Conservation (phyloP, 1,284 basidiomycete species). For the Anthracocystis setariae region DNA sequence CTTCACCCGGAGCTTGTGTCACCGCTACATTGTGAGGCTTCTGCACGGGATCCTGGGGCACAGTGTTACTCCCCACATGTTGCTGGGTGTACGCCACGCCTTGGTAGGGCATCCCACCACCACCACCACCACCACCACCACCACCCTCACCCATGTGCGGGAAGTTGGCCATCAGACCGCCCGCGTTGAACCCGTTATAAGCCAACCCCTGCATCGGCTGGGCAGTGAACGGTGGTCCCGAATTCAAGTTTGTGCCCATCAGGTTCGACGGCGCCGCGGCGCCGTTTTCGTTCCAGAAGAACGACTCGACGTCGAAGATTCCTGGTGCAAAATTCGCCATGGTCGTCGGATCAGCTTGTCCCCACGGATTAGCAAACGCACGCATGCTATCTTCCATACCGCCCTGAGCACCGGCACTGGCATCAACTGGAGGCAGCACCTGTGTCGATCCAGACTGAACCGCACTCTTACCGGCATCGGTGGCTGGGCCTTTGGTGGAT, state of each 20-base stretch:
- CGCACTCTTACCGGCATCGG: not conserved
- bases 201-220: not conserved
- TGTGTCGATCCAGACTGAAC: not conserved
- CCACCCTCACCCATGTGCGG: constrained; percentile 3
- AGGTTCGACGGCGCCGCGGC: constrained; percentile 14
- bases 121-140: too few relatives aligned
- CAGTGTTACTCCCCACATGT: constrained; percentile 11
- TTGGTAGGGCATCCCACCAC: constrained; percentile 3
- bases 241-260: constrained; percentile 26
- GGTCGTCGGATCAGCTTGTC: not conserved
- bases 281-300: constrained; percentile 60
- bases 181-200: constrained; percentile 7
- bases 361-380: not conserved
- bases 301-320: constrained; percentile 56
- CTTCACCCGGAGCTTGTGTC: too few relatives aligned
- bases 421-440: not conserved
- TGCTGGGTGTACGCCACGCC: constrained; percentile 5
- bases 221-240: not conserved
- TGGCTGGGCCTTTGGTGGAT: not conserved
- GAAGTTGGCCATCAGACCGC: not conserved
- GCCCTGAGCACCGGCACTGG: not conserved
- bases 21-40: too few relatives aligned
- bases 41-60: too few relatives aligned
- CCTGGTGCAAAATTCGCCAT: constrained; percentile 34
- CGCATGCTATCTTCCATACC: not conserved